Evolutionary conservation across 192 early-diverging fungal genomes (phyloP).

Genomic region (Coemansia sp.): DNA sequence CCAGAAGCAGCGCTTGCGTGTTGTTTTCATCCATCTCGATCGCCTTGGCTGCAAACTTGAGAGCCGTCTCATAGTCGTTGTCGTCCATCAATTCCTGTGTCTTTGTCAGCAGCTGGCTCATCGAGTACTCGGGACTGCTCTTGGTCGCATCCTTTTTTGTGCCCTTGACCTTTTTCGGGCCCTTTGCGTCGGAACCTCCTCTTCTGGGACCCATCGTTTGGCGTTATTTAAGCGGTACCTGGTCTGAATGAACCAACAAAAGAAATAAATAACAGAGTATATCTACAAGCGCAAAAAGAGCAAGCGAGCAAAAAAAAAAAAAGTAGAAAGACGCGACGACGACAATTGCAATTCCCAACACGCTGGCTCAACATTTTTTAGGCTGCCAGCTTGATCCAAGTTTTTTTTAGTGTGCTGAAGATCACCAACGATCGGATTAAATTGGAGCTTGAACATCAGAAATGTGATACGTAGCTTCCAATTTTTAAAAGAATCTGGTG

Average conservation of each 20-base stretch:
- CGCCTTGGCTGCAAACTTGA: constrained; percentile 70
- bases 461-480: constrained; percentile 1
- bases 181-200: constrained; percentile 16
- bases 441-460: neutral
- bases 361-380: neutral
- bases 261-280: neutral
- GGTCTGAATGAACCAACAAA: neutral
- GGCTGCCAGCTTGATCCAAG: neutral
- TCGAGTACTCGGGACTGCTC: constrained; percentile 50
- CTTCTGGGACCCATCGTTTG: constrained; percentile 11
- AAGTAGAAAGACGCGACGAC: neutral
- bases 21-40: constrained; percentile 64
- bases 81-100: constrained; percentile 73
- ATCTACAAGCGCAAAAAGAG: constrained; percentile 3
- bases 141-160: constrained; percentile 6
- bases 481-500: neutral
- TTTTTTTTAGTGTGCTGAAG: neutral
- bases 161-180: constrained; percentile 21
- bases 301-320: no score
- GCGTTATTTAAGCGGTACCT: neutral
- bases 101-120: constrained; percentile 64
- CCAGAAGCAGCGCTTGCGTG: constrained; percentile 64
- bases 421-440: neutral
- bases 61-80: constrained; percentile 74
- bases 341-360: neutral